Conservation (phyloP, 2,329 filamentous ascomycete genomes). For the Apiospora kogelbergensis region DNA sequence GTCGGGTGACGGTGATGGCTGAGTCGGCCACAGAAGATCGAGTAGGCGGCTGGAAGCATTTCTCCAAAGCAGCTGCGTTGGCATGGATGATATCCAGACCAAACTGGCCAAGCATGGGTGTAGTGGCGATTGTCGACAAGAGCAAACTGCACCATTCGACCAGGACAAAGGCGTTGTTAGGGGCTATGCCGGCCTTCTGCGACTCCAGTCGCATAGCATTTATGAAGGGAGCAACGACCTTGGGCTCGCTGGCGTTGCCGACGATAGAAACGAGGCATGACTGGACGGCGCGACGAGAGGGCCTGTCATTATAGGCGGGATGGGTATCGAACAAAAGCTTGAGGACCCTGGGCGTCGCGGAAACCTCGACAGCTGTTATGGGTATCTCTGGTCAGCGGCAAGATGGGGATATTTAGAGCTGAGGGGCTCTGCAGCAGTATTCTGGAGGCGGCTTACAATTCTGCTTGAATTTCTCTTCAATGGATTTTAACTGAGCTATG, state of each 20-base stretch:
- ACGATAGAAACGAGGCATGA: constrained; percentile 73
- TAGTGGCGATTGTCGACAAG: constrained; percentile 67
- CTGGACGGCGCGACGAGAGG: constrained; percentile 81
- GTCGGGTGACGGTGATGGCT: constrained; percentile 74
- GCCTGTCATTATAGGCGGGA: constrained; percentile 80
- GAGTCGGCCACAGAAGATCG: constrained; percentile 69
- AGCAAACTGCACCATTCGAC: constrained; percentile 86
- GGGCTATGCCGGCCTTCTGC: constrained; percentile 73
- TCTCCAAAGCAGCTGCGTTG: constrained; percentile 74
- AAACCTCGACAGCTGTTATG: constrained; percentile 44
- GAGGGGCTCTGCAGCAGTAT: constrained; percentile 13
- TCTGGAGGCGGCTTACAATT: constrained; percentile 47
- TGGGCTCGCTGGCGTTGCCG: constrained; percentile 53
- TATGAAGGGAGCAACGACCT: constrained; percentile 64
- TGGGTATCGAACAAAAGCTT: constrained; percentile 84
- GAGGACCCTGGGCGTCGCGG: constrained; percentile 57
- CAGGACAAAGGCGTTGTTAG: constrained; percentile 81
- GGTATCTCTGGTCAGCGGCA: constrained; percentile 12
- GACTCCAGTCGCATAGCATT: constrained; percentile 69
- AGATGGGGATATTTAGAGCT: neutral
- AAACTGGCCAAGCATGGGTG: constrained; percentile 63
- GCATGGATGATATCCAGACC: constrained; percentile 65
- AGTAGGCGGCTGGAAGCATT: constrained; percentile 66
- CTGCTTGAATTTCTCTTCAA: constrained; percentile 57
- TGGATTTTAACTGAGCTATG: constrained; percentile 51